Percentiles rank a stretch among this genome's conserved stretches.
These are phyloP conservation scores for Garcileccinum viscosum DNA, from an alignment of 1,284 basidiomycete genomes.

Conservation along the genomic window DNA sequence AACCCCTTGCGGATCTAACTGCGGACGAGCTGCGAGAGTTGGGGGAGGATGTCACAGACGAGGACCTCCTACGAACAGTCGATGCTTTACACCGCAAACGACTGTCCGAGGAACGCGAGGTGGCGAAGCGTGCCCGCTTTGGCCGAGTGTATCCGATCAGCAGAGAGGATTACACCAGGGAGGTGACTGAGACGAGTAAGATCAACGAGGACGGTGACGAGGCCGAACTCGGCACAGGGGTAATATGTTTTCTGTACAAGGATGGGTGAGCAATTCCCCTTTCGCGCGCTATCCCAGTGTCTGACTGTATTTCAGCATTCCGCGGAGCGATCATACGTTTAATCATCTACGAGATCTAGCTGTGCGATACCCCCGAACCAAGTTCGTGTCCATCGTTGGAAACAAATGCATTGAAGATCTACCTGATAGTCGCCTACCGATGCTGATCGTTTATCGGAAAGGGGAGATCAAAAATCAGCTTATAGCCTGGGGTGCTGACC, in stretches of 20 bases:
- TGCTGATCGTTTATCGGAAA: constrained; percentile 90
- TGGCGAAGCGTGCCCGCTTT: constrained; percentile 74
- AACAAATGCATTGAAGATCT: constrained; percentile 96
- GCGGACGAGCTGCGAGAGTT: constrained; percentile 72
- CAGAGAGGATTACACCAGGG: constrained; percentile 91
- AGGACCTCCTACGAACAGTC: constrained; percentile 81
- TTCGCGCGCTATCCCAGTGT: constrained; percentile 4
- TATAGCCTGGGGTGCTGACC: constrained; percentile 81
- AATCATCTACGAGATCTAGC: constrained; percentile 80
- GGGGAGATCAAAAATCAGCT: constrained; percentile 91
- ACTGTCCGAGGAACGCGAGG: constrained; percentile 68
- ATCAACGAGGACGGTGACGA: constrained; percentile 68
- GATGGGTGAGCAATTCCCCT: constrained; percentile 67
- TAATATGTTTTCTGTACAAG: constrained; percentile 90
- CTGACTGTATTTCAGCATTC: constrained; percentile 57
- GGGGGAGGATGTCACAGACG: constrained; percentile 71
- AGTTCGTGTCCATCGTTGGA: constrained; percentile 95
- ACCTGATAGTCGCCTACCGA: constrained; percentile 90
- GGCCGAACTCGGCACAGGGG: constrained; percentile 77
- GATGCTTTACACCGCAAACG: constrained; percentile 73
- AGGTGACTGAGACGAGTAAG: constrained; percentile 93
- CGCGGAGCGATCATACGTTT: constrained; percentile 78
- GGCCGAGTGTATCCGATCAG: constrained; percentile 90
- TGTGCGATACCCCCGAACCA: constrained; percentile 84
- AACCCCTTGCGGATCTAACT: constrained; percentile 69